Evolutionary conservation across 2,329 filamentous ascomycete genomes (phyloP), one percentile per base, ranked within the genome.

Genomic region (Exophiala spinifera): DNA sequence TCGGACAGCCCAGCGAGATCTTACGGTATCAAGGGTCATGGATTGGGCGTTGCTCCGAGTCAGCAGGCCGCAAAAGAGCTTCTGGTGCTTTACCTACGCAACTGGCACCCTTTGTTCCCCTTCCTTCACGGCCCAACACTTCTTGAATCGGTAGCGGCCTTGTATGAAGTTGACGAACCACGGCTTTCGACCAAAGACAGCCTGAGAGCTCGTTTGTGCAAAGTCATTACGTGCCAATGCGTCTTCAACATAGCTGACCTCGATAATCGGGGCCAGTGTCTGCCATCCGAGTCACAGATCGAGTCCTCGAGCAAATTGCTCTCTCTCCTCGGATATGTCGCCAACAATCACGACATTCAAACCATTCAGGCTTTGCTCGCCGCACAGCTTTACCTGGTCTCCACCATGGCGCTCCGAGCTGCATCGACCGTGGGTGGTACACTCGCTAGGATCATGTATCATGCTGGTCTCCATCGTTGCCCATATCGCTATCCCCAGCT

Each of bases 381-480:
- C 25, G 76, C 80, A 2, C 78, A 83, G 59, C 61, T 83, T 0
- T 81, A 82, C 37, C 70, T 84, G 0, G 71, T 80, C 0, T 81
- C 79, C 0, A 79, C 82, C 68, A 69, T 83, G 5, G 76, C 79
- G 4, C 70, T 82, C 7, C 82, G 82, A 56, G 77, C 79, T 13
- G 81, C 81, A 0, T 83, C 80, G 1, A 73, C 80, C 3, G 62
- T 83, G 1, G 79, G 80, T 0, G 81, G 81, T 0, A 66, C 81
- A 1, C 75, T 83, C 3, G 76, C 78, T 5, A 75, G 79, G 3
- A 79, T 81, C 63, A 76, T 79, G 1, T 80, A 79, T 42, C 80
- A 83, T 44, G 67, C 83, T 1, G 80, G 80, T 0, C 71, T 84
- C n/a, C 80, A 84, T 65, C 75, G 80, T 2, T 84, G 81, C 50